Conservation (phyloP, 805 yeast species). For the Yamadazyma insecticola region DNA sequence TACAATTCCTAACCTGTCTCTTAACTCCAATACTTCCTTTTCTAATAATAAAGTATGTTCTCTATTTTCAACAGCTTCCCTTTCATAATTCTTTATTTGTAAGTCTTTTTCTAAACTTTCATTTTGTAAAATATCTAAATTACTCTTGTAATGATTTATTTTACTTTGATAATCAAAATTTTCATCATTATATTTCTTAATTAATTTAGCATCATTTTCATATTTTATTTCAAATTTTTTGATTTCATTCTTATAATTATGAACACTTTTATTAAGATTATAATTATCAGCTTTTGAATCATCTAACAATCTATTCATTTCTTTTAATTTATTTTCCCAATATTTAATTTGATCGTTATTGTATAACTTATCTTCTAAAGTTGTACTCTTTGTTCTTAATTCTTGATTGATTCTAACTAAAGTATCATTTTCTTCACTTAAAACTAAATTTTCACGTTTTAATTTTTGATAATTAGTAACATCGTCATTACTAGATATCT, state of each 20-base stretch:
- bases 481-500: constrained; percentile 22
- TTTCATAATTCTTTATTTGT: constrained; percentile 42
- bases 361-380: constrained; percentile 44
- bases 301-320: constrained; percentile 48
- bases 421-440: constrained; percentile 65
- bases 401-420: constrained; percentile 52
- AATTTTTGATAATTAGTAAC: constrained; percentile 30
- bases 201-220: constrained; percentile 46
- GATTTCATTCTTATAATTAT: constrained; percentile 47
- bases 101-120: constrained; percentile 41
- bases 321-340: constrained; percentile 55
- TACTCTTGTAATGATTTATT: constrained; percentile 36
- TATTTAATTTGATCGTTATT: constrained; percentile 51
- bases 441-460: constrained; percentile 49
- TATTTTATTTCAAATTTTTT: constrained; percentile 50
- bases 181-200: constrained; percentile 54
- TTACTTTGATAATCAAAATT: constrained; percentile 51
- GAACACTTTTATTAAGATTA: constrained; percentile 48
- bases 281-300: constrained; percentile 43
- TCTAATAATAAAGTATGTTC: constrained; percentile 51
- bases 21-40: constrained; percentile 56
- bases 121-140: constrained; percentile 33
- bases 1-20: constrained; percentile 17
- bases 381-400: constrained; percentile 41
- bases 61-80: constrained; percentile 53